These are phyloP conservation scores for Verbena officinalis DNA, from an alignment of 257 asterid genomes.

Conservation along the genomic window DNA sequence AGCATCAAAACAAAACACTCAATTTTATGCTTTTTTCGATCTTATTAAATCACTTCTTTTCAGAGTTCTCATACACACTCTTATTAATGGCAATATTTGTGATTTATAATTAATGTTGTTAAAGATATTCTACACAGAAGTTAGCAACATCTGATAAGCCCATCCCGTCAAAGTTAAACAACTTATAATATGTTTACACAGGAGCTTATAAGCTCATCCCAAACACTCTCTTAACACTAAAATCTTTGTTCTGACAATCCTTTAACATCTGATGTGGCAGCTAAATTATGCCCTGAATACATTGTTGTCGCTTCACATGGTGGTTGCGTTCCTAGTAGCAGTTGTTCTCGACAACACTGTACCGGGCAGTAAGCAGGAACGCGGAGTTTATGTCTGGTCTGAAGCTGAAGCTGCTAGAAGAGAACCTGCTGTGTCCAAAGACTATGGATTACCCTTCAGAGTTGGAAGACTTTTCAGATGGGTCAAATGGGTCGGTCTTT, in stretches of 20 bases:
- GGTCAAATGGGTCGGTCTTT: slow-evolving; percentile 98
- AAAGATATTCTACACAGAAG: too few relatives aligned
- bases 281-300: slow-evolving; percentile 81
- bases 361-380: slow-evolving; percentile 90
- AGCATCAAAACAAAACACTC: too few relatives aligned
- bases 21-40: too few relatives aligned
- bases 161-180: too few relatives aligned
- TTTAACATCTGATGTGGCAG: slow-evolving; percentile 45
- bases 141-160: too few relatives aligned
- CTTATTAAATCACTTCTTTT: too few relatives aligned
- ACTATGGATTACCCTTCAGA: slow-evolving; percentile 82
- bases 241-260: slow-evolving; percentile 9
- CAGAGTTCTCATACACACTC: too few relatives aligned
- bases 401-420: slow-evolving; percentile 90
- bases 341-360: slow-evolving; percentile 87
- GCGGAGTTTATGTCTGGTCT: slow-evolving; percentile 92
- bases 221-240: background rate
- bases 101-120: too few relatives aligned
- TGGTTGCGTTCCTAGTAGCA: slow-evolving; percentile 81
- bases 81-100: too few relatives aligned
- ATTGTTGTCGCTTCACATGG: slow-evolving; percentile 87
- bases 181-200: too few relatives aligned
- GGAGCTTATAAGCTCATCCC: too few relatives aligned
- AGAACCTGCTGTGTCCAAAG: slow-evolving; percentile 86
- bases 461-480: slow-evolving; percentile 85